Percentiles rank a stretch among this genome's conserved stretches.
phyloP scores from a whole-genome alignment of 2,329 filamentous ascomycete genomes.

The Beauveria sp. region DNA sequence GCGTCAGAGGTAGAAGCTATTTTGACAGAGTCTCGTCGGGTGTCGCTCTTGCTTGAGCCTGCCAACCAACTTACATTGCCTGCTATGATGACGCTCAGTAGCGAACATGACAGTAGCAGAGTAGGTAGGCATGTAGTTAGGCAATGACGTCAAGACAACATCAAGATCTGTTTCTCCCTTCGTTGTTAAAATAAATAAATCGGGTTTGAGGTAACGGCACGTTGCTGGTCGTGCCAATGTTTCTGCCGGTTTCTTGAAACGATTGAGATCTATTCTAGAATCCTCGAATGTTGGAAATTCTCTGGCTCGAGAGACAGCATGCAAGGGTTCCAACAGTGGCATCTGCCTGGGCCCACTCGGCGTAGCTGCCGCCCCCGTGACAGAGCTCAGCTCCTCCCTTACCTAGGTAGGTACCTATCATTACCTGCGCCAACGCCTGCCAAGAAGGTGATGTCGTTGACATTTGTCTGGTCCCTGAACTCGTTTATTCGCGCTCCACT shows the following conservation, averaged over 20 bases:
- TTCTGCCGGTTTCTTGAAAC: too few species aligned
- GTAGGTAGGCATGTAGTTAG: neutral
- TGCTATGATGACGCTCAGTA: too few species aligned
- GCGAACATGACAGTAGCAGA: too few species aligned
- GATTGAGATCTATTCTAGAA: too few species aligned
- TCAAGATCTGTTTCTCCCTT: neutral
- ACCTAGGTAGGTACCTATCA: neutral
- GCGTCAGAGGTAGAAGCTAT: too few species aligned
- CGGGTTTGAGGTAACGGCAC: too few species aligned
- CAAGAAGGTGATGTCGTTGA: neutral
- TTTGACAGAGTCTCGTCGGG: too few species aligned
- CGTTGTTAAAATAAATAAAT: neutral
- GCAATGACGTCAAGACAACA: neutral
- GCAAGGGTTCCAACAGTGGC: neutral
- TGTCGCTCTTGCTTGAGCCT: too few species aligned
- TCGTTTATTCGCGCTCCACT: neutral
- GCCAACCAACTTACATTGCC: too few species aligned
- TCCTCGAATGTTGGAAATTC: neutral
- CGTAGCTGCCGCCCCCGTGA: neutral
- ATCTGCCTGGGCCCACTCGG: conserved; percentile 7
- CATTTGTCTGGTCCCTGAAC: neutral
- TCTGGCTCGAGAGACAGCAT: neutral
- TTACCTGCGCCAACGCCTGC: neutral
- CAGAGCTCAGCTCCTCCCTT: neutral
- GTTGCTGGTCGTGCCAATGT: too few species aligned